These are phyloP conservation scores for Starmerella bombicola DNA, from an alignment of 805 yeast genomes.

Conservation along the genomic window DNA sequence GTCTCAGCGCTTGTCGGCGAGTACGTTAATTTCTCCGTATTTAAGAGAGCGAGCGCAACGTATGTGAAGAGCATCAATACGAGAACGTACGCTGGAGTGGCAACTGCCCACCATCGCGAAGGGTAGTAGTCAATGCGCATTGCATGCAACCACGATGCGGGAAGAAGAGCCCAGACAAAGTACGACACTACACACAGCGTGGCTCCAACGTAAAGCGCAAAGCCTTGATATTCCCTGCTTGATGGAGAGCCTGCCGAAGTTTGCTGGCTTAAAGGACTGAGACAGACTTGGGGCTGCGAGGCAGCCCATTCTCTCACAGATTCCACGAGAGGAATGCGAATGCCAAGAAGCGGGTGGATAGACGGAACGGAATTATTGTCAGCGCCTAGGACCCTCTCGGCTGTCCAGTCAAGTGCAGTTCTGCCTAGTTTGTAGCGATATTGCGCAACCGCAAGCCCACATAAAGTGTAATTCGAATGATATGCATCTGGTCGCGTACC, in stretches of 20 bases:
- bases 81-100: constrained; percentile 58
- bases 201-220: constrained; percentile 63
- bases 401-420: constrained; percentile 27
- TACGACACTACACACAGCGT: constrained; percentile 44
- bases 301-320: constrained; percentile 23
- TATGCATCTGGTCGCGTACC: constrained; percentile 69
- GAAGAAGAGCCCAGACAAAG: constrained; percentile 64
- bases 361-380: constrained; percentile 17
- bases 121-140: constrained; percentile 64
- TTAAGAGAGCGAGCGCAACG: constrained; percentile 56
- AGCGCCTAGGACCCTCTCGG: constrained; percentile 2
- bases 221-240: constrained; percentile 67
- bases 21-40: constrained; percentile 60
- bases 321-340: constrained; percentile 38
- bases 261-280: neutral
- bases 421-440: constrained; percentile 28
- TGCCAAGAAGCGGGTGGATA: constrained; percentile 48
- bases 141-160: constrained; percentile 38
- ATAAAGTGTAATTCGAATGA: constrained; percentile 74
- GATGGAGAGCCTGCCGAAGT: constrained; percentile 11
- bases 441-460: constrained; percentile 59
- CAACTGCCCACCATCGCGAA: constrained; percentile 82
- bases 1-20: constrained; percentile 47
- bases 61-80: constrained; percentile 64
- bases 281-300: neutral